phyloP scores from a whole-genome alignment of 768 basidiomycete genomes.

The Strobilomyces echinocephalus region DNA sequence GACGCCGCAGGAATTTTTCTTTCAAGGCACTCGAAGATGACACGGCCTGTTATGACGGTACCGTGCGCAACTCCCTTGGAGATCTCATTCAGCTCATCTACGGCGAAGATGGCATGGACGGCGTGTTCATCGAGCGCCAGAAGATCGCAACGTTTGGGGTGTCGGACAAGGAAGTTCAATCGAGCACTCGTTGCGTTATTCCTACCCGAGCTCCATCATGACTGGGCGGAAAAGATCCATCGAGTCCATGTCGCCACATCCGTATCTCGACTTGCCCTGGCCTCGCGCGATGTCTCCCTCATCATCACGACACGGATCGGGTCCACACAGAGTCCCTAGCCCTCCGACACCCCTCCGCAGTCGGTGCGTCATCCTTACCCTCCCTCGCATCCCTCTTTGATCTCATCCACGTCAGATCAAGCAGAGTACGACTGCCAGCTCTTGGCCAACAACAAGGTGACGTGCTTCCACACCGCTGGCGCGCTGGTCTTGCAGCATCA shows the following conservation, averaged over 20 bases:
- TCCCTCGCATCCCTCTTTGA: conserved; percentile 3
- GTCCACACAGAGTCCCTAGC: conserved; percentile 32
- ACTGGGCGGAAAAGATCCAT: conserved; percentile 24
- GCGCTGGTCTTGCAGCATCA: conserved; percentile 62
- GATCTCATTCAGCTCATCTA: conserved; percentile 96
- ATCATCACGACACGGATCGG: conserved; percentile 31
- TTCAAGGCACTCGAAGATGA: conserved; percentile 99
- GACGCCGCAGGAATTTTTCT: conserved; percentile 98
- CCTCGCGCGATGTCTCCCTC: conserved; percentile 38
- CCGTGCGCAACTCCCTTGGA: conserved; percentile 94
- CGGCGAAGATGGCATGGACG: conserved; percentile 99
- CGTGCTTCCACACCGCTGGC: conserved; percentile 65
- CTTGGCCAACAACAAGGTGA: conserved; percentile 63
- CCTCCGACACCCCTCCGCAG: conserved; percentile 24
- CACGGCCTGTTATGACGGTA: conserved; percentile 96
- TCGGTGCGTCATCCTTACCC: conserved; percentile 23
- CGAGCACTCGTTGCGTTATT: conserved; percentile 31
- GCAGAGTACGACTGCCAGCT: conserved; percentile 51
- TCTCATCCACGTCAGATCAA: conserved; percentile 15
- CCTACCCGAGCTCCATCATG: conserved; percentile 36
- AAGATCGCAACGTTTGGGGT: conserved; percentile 85
- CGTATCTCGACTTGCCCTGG: conserved; percentile 38
- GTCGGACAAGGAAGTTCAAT: conserved; percentile 68
- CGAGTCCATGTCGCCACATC: conserved; percentile 29
- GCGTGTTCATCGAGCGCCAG: conserved; percentile 95